Evolutionary conservation across 2,329 filamentous ascomycete genomes (phyloP).

Genomic region (Alternaria sp.): DNA sequence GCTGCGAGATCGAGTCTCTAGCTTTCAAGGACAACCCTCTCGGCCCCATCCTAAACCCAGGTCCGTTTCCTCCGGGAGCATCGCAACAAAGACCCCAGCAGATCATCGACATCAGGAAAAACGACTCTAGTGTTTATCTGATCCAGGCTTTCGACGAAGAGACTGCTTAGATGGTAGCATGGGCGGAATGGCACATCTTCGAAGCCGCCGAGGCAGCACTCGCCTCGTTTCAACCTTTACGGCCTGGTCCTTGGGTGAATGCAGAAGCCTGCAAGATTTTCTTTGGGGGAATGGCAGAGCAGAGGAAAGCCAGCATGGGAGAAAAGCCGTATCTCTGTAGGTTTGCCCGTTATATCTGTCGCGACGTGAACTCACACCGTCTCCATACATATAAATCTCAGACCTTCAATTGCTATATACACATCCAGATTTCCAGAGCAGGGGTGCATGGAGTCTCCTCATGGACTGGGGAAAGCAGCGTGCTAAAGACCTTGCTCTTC

Average conservation of each 20-base stretch:
- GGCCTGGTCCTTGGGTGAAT: conserved; percentile 26
- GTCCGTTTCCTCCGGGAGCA: conserved; percentile 26
- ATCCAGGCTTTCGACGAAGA: conserved; percentile 34
- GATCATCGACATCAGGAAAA: conserved; percentile 15
- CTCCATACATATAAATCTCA: background rate
- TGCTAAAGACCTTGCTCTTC: conserved; percentile 32
- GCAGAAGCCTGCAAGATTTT: conserved; percentile 32
- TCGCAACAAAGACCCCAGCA: conserved; percentile 11
- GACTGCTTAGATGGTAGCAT: conserved; percentile 33
- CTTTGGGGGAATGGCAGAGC: conserved; percentile 24
- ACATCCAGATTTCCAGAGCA: conserved; percentile 31
- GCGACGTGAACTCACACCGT: background rate
- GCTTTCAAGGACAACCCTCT: conserved; percentile 29
- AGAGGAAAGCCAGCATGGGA: conserved; percentile 30
- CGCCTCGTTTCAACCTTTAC: conserved; percentile 15
- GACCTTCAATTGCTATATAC: conserved; percentile 39
- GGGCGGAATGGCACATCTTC: conserved; percentile 41
- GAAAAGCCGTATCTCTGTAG: conserved; percentile 33
- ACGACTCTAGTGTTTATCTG: conserved; percentile 19
- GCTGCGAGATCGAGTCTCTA: conserved; percentile 26
- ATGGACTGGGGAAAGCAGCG: conserved; percentile 30
- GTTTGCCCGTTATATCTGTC: background rate
- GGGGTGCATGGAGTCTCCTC: conserved; percentile 32
- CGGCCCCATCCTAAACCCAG: conserved; percentile 31
- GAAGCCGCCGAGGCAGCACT: conserved; percentile 20